These are phyloP conservation scores for Sarocladium oryzae DNA, from an alignment of 2,329 filamentous ascomycete species.

Conservation along the genomic window DNA sequence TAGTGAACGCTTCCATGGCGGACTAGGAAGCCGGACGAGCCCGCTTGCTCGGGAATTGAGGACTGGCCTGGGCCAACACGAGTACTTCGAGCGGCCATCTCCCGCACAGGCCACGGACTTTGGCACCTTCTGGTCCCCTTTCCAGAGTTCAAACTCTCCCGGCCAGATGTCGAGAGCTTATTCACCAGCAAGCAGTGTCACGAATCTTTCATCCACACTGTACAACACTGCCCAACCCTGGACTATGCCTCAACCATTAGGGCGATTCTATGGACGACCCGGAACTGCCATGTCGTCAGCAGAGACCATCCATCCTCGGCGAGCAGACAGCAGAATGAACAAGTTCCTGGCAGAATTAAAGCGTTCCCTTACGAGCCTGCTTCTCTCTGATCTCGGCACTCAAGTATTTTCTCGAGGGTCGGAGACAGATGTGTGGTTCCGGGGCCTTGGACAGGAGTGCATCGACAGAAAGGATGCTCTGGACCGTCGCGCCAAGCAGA, in stretches of 20 bases:
- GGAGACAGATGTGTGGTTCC: constrained; percentile 88
- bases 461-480: constrained; percentile 55
- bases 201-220: constrained; percentile 48
- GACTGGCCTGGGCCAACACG: constrained; percentile 35
- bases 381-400: constrained; percentile 84
- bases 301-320: constrained; percentile 58
- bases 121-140: constrained; percentile 85
- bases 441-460: constrained; percentile 58
- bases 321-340: constrained; percentile 61
- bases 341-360: constrained; percentile 73
- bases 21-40: constrained; percentile 37
- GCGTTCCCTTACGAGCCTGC: constrained; percentile 72
- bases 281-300: constrained; percentile 62
- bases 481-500: constrained; percentile 39
- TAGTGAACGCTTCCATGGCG: constrained; percentile 41
- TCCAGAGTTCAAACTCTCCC: constrained; percentile 62
- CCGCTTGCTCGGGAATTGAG: constrained; percentile 52
- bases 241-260: constrained; percentile 37
- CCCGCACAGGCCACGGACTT: constrained; percentile 69
- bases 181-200: constrained; percentile 55
- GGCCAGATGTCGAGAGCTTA: constrained; percentile 54
- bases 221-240: constrained; percentile 35
- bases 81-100: constrained; percentile 64
- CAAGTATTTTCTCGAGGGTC: constrained; percentile 82
- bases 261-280: constrained; percentile 48